phyloP scores from a whole-genome alignment of 1,284 basidiomycete species.

The Ganoderma sp. region DNA sequence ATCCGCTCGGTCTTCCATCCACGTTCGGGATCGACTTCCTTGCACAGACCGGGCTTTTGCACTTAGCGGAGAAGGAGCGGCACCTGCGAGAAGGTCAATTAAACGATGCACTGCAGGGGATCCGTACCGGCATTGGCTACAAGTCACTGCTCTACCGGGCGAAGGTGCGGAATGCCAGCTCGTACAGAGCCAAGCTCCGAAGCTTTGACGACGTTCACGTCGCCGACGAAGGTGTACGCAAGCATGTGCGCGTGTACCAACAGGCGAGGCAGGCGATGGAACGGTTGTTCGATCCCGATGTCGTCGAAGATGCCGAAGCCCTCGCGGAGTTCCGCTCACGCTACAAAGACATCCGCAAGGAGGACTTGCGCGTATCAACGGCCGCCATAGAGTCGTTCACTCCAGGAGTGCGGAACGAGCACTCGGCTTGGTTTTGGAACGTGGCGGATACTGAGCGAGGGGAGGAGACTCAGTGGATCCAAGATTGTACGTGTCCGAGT shows the following conservation, averaged over 20 bases:
- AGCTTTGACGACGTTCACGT: slow-evolving; percentile 13
- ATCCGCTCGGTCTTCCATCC: not conserved
- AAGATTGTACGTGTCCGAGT: not conserved
- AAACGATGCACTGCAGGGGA: too few relatives aligned
- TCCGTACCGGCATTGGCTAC: too few relatives aligned
- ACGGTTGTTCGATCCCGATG: not conserved
- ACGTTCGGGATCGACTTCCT: not conserved
- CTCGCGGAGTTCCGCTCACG: not conserved
- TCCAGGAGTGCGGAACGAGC: not conserved
- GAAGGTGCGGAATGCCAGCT: slow-evolving; percentile 10
- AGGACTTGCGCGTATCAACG: slow-evolving; percentile 1
- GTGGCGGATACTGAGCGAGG: not conserved
- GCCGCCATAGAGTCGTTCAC: slow-evolving; percentile 1
- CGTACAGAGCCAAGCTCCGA: not conserved
- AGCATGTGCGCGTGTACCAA: slow-evolving; percentile 5
- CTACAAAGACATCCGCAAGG: not conserved
- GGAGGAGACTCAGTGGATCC: not conserved
- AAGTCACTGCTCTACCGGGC: slow-evolving; percentile 1
- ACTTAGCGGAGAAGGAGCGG: not conserved
- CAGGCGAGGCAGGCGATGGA: not conserved
- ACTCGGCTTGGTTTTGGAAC: too few relatives aligned
- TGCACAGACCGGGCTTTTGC: too few relatives aligned
- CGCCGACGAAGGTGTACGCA: not conserved
- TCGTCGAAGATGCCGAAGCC: not conserved
- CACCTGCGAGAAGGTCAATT: not conserved